phyloP scores from a whole-genome alignment of 2,329 filamentous ascomycete genomes.

The Fusarium lyarnte region DNA sequence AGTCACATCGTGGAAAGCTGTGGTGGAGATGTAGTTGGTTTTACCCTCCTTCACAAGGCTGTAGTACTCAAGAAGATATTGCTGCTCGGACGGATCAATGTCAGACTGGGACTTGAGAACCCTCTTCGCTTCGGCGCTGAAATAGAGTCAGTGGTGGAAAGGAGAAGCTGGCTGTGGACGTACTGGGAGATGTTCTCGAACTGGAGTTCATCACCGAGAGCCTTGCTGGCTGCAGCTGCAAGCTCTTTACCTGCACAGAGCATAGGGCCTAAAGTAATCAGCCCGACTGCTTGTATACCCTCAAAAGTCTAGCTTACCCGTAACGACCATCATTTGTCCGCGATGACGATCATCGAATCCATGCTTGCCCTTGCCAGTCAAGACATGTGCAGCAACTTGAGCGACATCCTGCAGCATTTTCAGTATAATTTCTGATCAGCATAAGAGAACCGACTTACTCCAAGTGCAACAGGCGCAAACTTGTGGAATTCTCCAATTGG shows the following conservation, averaged over 20 bases:
- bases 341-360: conserved; percentile 12
- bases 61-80: conserved; percentile 15
- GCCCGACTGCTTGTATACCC: accelerated
- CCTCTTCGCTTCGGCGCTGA: not conserved
- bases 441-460: not conserved
- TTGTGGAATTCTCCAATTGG: conserved; percentile 15
- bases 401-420: not conserved
- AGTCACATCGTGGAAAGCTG: conserved; percentile 1
- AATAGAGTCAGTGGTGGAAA: too few relatives aligned
- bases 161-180: not conserved
- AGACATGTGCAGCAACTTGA: conserved; percentile 15
- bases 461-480: conserved; percentile 16
- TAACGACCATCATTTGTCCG: conserved; percentile 18
- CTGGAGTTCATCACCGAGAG: conserved; percentile 50
- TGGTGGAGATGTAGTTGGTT: conserved; percentile 6
- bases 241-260: conserved; percentile 58
- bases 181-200: conserved; percentile 40
- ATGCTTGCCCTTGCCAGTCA: conserved; percentile 20
- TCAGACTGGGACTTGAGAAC: conserved; percentile 6
- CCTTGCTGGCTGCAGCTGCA: conserved; percentile 55
- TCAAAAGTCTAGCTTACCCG: not conserved
- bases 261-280: conserved; percentile 50
- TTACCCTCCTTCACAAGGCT: conserved; percentile 20
- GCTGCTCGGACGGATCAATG: conserved; percentile 1
- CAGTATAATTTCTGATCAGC: accelerated